Conservation (phyloP, 1,284 basidiomycete species). For the Apiotrichum mycotoxinovorans region DNA sequence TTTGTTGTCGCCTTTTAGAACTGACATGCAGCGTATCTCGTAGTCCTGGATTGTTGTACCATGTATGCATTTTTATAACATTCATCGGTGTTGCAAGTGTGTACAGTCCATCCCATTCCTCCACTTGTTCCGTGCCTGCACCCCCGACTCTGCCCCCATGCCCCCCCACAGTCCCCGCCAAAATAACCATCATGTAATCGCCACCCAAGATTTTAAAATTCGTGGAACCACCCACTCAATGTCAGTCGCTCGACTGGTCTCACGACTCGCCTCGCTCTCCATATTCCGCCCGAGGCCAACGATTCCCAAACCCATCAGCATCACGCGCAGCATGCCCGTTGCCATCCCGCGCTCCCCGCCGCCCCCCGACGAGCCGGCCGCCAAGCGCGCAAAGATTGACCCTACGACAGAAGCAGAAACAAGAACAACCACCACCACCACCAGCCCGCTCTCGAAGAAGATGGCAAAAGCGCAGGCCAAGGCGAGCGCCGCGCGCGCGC, state of each 20-base stretch:
- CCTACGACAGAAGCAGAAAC: neutral
- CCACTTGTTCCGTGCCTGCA: too few relatives aligned
- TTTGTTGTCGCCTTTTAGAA: neutral
- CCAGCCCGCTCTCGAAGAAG: neutral
- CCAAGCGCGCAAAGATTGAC: conserved; percentile 1
- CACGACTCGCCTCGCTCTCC: neutral
- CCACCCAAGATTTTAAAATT: neutral
- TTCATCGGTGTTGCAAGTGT: too few relatives aligned
- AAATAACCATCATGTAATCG: neutral
- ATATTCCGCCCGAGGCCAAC: neutral
- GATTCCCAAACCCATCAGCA: too few relatives aligned
- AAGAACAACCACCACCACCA: too few relatives aligned
- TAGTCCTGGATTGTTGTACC: neutral
- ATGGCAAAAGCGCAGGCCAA: conserved; percentile 6
- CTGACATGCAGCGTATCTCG: conserved; percentile 15
- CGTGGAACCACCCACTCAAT: neutral
- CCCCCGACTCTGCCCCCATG: neutral
- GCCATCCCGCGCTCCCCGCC: conserved; percentile 17
- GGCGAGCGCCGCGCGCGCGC: neutral
- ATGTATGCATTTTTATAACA: neutral
- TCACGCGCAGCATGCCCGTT: conserved; percentile 17
- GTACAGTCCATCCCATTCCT: too few relatives aligned
- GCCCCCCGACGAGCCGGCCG: conserved; percentile 1
- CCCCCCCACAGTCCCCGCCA: neutral
- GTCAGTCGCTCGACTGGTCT: neutral